Conservation (phyloP, 192 early-diverging fungal genomes). For the Glomus cerebriforme region DNA sequence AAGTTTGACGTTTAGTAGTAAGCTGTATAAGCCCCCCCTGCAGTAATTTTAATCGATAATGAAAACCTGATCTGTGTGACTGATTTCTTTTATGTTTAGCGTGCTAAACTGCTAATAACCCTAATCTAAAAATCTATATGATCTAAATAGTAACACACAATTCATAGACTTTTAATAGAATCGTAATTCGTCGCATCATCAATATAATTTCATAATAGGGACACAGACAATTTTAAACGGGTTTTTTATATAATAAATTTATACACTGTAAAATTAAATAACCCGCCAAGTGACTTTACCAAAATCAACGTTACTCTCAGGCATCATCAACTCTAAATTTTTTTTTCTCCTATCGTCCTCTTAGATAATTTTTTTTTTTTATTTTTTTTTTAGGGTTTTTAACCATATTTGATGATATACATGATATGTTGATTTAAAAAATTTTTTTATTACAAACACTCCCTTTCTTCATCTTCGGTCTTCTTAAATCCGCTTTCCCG, state of each 20-base stretch:
- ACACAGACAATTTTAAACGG: not conserved
- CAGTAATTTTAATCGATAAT: not conserved
- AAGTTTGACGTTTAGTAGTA: conserved; percentile 19
- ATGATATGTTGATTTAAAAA: not conserved
- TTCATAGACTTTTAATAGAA: conserved; percentile 12
- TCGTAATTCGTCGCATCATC: not conserved
- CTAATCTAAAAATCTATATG: not conserved
- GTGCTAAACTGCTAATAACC: not conserved
- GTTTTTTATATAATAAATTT: not conserved
- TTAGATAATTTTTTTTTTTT: conserved; percentile 26
- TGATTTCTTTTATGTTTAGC: not conserved
- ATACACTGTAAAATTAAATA: not conserved
- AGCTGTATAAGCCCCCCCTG: not conserved
- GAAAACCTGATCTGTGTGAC: conserved; percentile 13
- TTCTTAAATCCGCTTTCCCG: not conserved
- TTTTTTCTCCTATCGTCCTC: not conserved
- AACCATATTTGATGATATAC: conserved; percentile 16
- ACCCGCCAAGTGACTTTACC: conserved; percentile 15
- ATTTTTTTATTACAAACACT: conserved; percentile 13
- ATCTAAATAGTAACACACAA: conserved; percentile 13
- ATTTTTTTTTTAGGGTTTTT: conserved; percentile 5
- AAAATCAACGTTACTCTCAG: conserved; percentile 24
- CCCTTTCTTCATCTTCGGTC: conserved; percentile 20
- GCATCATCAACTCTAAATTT: conserved; percentile 26
- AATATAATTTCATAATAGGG: not conserved